phyloP scores from a whole-genome alignment of 129 eudicot genomes.

The Glebionis coronaria region DNA sequence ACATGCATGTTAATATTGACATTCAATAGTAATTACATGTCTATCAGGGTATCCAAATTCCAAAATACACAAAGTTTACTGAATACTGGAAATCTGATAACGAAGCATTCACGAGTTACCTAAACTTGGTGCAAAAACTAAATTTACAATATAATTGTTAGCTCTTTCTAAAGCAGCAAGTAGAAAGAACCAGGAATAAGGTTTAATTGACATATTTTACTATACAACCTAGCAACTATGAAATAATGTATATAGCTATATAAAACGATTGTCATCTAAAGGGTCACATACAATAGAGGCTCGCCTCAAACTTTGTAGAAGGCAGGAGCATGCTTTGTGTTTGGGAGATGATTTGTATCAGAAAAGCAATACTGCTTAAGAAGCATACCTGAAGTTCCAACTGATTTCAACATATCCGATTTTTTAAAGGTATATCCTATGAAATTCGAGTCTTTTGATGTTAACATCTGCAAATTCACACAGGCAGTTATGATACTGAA shows the following conservation, averaged over 20 bases:
- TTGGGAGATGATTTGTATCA: slow-evolving; percentile 2
- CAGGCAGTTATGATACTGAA: not conserved
- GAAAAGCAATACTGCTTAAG: not conserved
- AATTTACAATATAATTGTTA: too few relatives aligned
- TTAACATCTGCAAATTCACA: slow-evolving; percentile 66
- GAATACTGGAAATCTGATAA: not conserved
- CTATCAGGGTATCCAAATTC: not conserved
- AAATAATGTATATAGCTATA: not conserved
- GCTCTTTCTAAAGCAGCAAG: too few relatives aligned
- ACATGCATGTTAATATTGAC: not conserved
- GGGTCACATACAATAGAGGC: too few relatives aligned
- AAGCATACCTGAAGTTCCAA: slow-evolving; percentile 69
- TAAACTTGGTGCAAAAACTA: not conserved
- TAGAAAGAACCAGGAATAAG: too few relatives aligned
- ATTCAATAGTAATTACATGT: not conserved
- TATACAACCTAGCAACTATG: not conserved
- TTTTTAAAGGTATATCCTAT: slow-evolving; percentile 89
- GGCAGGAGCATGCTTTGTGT: not conserved
- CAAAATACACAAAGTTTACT: not conserved
- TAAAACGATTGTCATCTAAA: not conserved
- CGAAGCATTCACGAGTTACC: not conserved
- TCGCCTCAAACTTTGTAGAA: too few relatives aligned
- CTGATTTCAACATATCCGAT: slow-evolving; percentile 79
- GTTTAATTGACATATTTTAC: slow-evolving; percentile 1
- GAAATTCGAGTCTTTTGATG: slow-evolving; percentile 89